Base-by-base conservation (phyloP, 2,329 filamentous ascomycete species). In the Fusarium lateritium region DNA sequence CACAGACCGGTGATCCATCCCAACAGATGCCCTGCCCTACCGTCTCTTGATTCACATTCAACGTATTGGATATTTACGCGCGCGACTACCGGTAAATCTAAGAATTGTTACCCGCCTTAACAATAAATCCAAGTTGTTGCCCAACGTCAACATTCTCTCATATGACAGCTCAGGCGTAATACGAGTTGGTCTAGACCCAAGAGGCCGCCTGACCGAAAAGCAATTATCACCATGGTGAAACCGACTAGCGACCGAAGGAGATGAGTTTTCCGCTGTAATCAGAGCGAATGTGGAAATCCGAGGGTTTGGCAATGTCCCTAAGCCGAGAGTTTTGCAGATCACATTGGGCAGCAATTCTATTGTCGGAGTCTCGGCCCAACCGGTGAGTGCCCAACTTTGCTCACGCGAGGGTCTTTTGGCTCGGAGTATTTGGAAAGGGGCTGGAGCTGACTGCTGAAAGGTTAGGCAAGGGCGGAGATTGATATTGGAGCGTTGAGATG, bases 21-120 rank as follows among this genome's bases (percentile, higher is more conserved):
- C 38, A 24, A 11, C 22, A 21, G 22, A 34, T 45, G 40, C 26
- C 5, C 31, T 8, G 45, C 22, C 44, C 44, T 43, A 31, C 28
- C 3, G 24, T 31, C 44, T 51, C 19, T 21, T 26, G 9, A 17
- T 31, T n/a, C 19, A 15, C 7, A 19, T 26, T 13, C 38, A 52
- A 28, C 17, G 17, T 17, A 61, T 55, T 55, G 55, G 33, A 45
- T 17, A n/a, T 28, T 65, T 65, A 65, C 33, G n/a, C 62, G 62
- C 62, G 62, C 62, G 62, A 65, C 40, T 62, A 38, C 42, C 62
- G 63, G 63, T 33, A 56, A 66, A 66, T 47, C 56, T 40, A 31
- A n/a, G 39, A 65, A 65, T 43, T 66, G 63, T 66, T 66, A 66
- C n/a, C 63, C 63, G 63, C 36, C 56, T 46, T 66, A 66, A 62